These are phyloP conservation scores for Nakaseomyces glabratus DNA, from an alignment of 1,139 yeast genomes.

Conservation along the genomic window DNA sequence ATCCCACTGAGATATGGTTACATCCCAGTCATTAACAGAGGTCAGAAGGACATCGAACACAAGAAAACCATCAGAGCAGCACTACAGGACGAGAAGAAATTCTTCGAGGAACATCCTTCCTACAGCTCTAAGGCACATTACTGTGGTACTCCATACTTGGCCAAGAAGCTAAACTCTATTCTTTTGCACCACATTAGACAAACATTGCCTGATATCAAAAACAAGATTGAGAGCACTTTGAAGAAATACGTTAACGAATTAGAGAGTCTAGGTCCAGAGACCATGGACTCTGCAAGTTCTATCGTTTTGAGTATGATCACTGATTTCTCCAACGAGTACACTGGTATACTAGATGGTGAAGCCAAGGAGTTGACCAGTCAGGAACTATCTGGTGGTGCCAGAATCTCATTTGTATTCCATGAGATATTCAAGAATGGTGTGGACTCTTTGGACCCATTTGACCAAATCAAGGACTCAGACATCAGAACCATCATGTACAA, in stretches of 20 bases:
- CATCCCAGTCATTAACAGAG: conserved; percentile 95
- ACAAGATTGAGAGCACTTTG: conserved; percentile 74
- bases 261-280: conserved; percentile 68
- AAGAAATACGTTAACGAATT: conserved; percentile 81
- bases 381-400: conserved; percentile 94
- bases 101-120: conserved; percentile 68
- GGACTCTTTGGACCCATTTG: conserved; percentile 90
- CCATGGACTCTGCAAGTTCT: conserved; percentile 80
- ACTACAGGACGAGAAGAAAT: conserved; percentile 65
- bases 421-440: conserved; percentile 93
- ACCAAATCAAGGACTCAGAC: conserved; percentile 92
- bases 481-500: conserved; percentile 97
- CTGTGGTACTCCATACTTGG: conserved; percentile 95
- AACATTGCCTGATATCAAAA: conserved; percentile 88
- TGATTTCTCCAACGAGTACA: conserved; percentile 84
- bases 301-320: conserved; percentile 87
- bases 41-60: conserved; percentile 85
- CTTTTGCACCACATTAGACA: conserved; percentile 87
- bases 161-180: conserved; percentile 84
- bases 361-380: conserved; percentile 77
- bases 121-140: conserved; percentile 77
- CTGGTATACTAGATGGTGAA: conserved; percentile 88
- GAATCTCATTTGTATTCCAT: conserved; percentile 95
- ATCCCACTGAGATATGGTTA: conserved; percentile 94
- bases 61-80: conserved; percentile 88